phyloP scores from a whole-genome alignment of 2,329 filamentous ascomycete genomes.

The Ambrosiella cleistominuta region DNA sequence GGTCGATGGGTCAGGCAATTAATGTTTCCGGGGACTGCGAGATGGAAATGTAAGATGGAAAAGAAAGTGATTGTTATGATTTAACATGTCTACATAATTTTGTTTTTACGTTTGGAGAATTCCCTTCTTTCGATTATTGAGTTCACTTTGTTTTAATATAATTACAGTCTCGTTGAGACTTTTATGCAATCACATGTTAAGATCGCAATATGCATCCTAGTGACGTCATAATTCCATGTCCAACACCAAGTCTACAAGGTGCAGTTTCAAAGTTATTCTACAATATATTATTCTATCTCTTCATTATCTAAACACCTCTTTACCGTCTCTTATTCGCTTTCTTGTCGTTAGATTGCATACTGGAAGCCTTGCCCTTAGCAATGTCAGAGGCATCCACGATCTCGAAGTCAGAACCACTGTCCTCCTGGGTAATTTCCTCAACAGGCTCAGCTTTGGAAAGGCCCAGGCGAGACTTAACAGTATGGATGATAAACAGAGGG shows the following conservation, averaged over 20 bases:
- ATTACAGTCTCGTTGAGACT: not conserved
- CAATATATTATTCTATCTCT: not conserved
- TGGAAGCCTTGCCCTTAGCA: slow-evolving; percentile 28
- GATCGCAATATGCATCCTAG: too few species aligned
- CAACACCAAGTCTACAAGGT: too few species aligned
- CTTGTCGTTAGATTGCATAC: slow-evolving; percentile 33
- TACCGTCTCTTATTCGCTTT: slow-evolving; percentile 35
- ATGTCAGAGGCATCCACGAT: slow-evolving; percentile 36
- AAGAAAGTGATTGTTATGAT: not conserved
- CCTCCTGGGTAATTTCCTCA: slow-evolving; percentile 32
- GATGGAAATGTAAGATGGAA: slow-evolving; percentile 1
- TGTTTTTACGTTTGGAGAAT: not conserved
- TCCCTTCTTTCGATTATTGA: not conserved
- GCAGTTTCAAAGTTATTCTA: too few species aligned
- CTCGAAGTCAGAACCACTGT: slow-evolving; percentile 43
- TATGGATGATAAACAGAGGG: slow-evolving; percentile 49
- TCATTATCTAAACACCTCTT: not conserved
- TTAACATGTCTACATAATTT: not conserved
- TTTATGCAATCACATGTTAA: too few species aligned
- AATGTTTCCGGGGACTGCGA: not conserved
- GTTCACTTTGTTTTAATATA: not conserved
- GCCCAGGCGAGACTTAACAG: slow-evolving; percentile 32
- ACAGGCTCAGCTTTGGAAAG: slow-evolving; percentile 27
- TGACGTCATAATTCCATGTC: too few species aligned
- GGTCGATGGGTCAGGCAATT: not conserved